phyloP scores from a whole-genome alignment of 768 basidiomycete genomes.

The Cyathus striatus region DNA sequence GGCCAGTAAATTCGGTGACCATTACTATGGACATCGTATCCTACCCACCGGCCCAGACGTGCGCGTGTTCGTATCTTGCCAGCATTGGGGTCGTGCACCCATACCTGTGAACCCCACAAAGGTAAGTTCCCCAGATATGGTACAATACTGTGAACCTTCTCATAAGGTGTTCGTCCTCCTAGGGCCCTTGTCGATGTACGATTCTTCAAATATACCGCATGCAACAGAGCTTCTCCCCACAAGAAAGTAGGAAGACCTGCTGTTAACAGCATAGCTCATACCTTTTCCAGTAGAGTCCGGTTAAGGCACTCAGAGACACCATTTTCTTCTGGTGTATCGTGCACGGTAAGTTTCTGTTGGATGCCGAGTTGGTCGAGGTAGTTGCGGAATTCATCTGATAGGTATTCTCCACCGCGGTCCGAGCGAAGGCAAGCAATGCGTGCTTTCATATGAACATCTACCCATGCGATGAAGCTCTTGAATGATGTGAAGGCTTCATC shows the following conservation, averaged over 20 bases:
- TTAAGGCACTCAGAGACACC: slow-evolving; percentile 30
- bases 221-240: slow-evolving; percentile 16
- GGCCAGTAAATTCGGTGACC: slow-evolving; percentile 16
- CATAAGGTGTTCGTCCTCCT: slow-evolving; percentile 16
- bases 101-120: slow-evolving; percentile 17
- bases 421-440: slow-evolving; percentile 22
- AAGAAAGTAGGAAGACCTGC: slow-evolving; percentile 13
- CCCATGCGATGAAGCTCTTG: slow-evolving; percentile 19
- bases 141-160: slow-evolving; percentile 12
- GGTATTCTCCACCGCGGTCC: slow-evolving; percentile 33
- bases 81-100: slow-evolving; percentile 7
- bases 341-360: slow-evolving; percentile 19
- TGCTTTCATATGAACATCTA: slow-evolving; percentile 17
- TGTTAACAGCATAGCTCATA: slow-evolving; percentile 13
- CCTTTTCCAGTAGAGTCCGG: slow-evolving; percentile 16
- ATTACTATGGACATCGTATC: slow-evolving; percentile 8
- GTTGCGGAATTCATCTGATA: slow-evolving; percentile 16
- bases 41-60: slow-evolving; percentile 11
- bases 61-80: slow-evolving; percentile 6
- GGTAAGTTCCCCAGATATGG: slow-evolving; percentile 16
- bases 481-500: slow-evolving; percentile 16
- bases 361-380: slow-evolving; percentile 25
- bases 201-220: slow-evolving; percentile 19
- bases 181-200: slow-evolving; percentile 18
- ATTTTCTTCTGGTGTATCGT: slow-evolving; percentile 30